Evolutionary conservation across 2,329 filamentous ascomycete genomes (phyloP).

Genomic region (Ilyonectria destructans): DNA sequence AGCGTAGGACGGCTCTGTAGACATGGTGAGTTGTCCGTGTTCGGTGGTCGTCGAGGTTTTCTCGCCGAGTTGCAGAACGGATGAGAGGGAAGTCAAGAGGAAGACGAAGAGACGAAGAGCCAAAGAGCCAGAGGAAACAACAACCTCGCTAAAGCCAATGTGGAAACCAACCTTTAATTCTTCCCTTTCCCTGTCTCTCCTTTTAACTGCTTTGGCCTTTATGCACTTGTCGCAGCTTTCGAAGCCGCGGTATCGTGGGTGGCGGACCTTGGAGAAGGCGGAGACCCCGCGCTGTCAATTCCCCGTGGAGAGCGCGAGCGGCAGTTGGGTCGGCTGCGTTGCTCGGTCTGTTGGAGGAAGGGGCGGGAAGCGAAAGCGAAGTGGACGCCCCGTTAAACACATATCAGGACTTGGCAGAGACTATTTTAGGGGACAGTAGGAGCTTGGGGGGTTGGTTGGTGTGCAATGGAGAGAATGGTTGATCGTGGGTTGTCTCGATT

Average conservation of each 20-base stretch:
- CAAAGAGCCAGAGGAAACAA: neutral
- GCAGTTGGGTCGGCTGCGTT: slow-evolving; percentile 28
- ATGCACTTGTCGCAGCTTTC: slow-evolving; percentile 5
- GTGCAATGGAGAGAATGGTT: too few species aligned
- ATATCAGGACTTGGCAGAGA: neutral
- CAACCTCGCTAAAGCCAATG: neutral
- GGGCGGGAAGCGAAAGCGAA: neutral
- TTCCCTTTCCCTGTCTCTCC: neutral
- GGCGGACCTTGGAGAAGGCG: slow-evolving; percentile 21
- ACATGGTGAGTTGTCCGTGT: slow-evolving; percentile 33
- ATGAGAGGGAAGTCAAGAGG: neutral
- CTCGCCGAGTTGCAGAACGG: neutral
- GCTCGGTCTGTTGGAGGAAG: neutral
- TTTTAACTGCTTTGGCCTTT: neutral
- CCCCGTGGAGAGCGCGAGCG: slow-evolving; percentile 27
- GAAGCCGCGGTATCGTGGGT: slow-evolving; percentile 29
- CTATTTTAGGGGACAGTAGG: neutral
- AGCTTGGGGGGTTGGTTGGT: neutral
- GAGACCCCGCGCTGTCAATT: slow-evolving; percentile 28
- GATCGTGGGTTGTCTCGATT: neutral
- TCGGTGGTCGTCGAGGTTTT: slow-evolving; percentile 7
- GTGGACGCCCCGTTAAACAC: slow-evolving; percentile 3
- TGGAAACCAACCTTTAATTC: neutral
- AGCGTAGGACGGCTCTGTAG: slow-evolving; percentile 36
- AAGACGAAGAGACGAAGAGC: neutral